Conservation (phyloP, 495 filamentous ascomycete species). For the Hypoxylon crocopeplum region DNA sequence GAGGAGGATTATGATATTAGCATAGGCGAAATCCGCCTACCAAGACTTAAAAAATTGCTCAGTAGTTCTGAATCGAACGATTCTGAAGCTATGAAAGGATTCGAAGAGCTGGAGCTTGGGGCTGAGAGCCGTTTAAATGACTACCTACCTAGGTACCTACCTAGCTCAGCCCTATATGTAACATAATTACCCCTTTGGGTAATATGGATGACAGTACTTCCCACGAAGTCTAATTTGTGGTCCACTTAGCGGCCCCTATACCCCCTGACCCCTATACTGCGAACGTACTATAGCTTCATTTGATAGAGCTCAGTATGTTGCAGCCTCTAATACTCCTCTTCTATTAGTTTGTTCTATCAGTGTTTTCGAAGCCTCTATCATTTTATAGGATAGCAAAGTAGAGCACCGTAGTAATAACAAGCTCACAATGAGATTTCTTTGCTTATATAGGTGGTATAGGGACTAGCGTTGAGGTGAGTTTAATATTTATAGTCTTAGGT, state of each 20-base stretch:
- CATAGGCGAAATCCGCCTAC: not conserved
- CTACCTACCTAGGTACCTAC: not conserved
- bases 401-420: not conserved
- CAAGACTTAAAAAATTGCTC: not conserved
- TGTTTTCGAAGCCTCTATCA: not conserved
- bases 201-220: too few relatives aligned
- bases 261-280: not conserved
- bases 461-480: not conserved
- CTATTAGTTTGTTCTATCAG: not conserved
- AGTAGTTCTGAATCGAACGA: not conserved
- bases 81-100: not conserved
- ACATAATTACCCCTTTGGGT: too few relatives aligned
- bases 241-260: not conserved
- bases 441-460: slow-evolving; percentile 3
- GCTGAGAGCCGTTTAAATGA: too few relatives aligned
- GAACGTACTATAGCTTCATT: too few relatives aligned
- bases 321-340: too few relatives aligned
- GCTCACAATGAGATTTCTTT: slow-evolving; percentile 1
- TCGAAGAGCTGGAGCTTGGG: not conserved
- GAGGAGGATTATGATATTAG: slow-evolving; percentile 1
- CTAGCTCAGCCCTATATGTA: too few relatives aligned
- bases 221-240: not conserved
- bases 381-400: not conserved
- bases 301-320: too few relatives aligned
- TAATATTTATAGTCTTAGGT: not conserved